A percentile compares a stretch with the other conserved stretches of the same genome.
phyloP scores from a whole-genome alignment of 768 basidiomycete genomes.

The Xerocomellus chrysenteron region DNA sequence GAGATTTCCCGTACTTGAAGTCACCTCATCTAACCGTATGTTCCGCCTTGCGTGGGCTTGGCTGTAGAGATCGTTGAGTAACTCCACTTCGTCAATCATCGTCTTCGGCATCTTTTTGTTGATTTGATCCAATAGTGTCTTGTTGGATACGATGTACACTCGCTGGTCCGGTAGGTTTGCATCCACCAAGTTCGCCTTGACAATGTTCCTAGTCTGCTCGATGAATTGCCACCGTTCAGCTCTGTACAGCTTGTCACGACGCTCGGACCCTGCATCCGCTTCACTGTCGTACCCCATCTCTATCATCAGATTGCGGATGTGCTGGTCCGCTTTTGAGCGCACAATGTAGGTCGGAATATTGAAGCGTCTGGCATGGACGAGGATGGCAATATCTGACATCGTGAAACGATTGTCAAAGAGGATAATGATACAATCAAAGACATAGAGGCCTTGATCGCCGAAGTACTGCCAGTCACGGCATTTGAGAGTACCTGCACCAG shows the following conservation, averaged over 20 bases:
- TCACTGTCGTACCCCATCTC: neutral
- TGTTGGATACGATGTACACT: constrained; percentile 23
- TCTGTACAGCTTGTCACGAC: neutral
- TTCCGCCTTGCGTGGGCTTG: constrained; percentile 4
- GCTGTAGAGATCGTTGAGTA: constrained; percentile 12
- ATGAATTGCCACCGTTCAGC: constrained; percentile 21
- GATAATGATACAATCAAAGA: neutral
- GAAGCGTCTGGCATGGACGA: neutral
- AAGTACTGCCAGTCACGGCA: neutral
- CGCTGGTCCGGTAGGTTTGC: constrained; percentile 20
- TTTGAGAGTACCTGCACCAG: neutral
- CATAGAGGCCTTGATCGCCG: neutral
- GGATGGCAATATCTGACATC: neutral
- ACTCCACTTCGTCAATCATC: constrained; percentile 14
- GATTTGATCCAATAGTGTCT: constrained; percentile 9
- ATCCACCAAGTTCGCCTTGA: constrained; percentile 13
- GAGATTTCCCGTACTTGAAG: neutral
- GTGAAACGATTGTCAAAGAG: neutral
- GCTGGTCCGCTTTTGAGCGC: neutral
- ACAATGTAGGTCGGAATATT: neutral
- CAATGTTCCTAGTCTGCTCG: constrained; percentile 17
- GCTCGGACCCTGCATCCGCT: neutral
- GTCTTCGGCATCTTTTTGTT: constrained; percentile 1
- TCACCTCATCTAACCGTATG: no score
- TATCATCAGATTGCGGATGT: neutral